These are phyloP conservation scores for Oryza brachyantha DNA, from an alignment of 176 grass and related monocot genomes.

Conservation along the genomic window DNA sequence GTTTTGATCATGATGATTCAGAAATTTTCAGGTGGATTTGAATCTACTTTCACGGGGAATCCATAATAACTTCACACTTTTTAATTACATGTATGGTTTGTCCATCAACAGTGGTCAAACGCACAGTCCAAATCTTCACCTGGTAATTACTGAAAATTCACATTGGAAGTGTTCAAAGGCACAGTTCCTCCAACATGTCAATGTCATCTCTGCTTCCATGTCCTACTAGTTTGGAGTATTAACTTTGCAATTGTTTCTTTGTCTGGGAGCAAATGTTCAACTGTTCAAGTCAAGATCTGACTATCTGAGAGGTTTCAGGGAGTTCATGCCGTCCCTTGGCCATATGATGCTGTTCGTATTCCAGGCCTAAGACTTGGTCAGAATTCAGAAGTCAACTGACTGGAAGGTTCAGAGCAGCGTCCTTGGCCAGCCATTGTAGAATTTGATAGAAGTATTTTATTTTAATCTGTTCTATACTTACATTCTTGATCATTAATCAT, in stretches of 20 bases:
- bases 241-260: not conserved
- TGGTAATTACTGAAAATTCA: not conserved
- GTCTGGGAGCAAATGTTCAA: not conserved
- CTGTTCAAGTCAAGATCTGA: not conserved
- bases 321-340: not conserved
- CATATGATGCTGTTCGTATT: not conserved
- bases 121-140: not conserved
- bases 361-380: not conserved
- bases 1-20: not conserved
- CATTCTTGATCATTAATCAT: not conserved
- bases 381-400: not conserved
- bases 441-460: not conserved
- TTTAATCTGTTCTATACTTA: not conserved
- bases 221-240: too few species aligned
- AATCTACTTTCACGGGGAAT: not conserved
- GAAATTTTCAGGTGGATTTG: not conserved
- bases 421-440: not conserved
- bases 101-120: not conserved
- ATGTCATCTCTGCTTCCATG: not conserved
- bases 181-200: not conserved
- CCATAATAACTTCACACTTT: not conserved
- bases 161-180: not conserved
- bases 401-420: not conserved
- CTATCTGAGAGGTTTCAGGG: not conserved
- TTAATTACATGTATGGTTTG: not conserved